Evolutionary conservation across 495 filamentous ascomycete species (phyloP).

Genomic region (Penicillium goetzii): DNA sequence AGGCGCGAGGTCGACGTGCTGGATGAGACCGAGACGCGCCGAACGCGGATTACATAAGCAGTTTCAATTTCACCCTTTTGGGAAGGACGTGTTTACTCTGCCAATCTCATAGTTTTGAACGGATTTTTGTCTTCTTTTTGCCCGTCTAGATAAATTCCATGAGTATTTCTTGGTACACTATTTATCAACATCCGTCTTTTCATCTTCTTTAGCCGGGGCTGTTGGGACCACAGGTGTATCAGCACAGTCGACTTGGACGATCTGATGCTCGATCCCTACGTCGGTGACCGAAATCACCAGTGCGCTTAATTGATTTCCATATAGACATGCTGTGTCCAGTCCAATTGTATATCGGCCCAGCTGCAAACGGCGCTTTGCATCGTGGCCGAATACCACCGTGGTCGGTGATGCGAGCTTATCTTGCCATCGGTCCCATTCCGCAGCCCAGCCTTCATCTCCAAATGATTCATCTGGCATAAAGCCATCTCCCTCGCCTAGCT

Average conservation of each 20-base stretch:
- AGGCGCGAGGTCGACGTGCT: not conserved
- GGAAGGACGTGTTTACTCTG: not conserved
- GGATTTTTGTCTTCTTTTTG: not conserved
- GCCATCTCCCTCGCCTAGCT: not conserved
- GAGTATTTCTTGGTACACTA: not conserved
- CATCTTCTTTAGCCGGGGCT: not conserved
- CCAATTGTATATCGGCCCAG: slow-evolving; percentile 28
- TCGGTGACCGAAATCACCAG: slow-evolving; percentile 23
- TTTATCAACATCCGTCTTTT: not conserved
- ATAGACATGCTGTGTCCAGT: slow-evolving; percentile 32
- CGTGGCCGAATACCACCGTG: slow-evolving; percentile 34
- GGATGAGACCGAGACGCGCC: not conserved
- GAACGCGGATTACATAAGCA: slow-evolving; percentile 4
- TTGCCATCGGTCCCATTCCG: slow-evolving; percentile 33
- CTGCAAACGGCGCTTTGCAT: slow-evolving; percentile 35
- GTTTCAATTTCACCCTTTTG: not conserved
- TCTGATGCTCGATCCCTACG: slow-evolving; percentile 16
- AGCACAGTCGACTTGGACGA: slow-evolving; percentile 30
- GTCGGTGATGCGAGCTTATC: slow-evolving; percentile 19
- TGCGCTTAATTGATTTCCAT: slow-evolving; percentile 29
- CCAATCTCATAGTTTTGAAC: not conserved
- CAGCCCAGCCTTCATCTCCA: slow-evolving; percentile 31
- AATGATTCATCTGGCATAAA: slow-evolving; percentile 16
- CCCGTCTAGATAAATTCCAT: too few species aligned
- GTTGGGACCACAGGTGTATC: slow-evolving; percentile 22